These are phyloP conservation scores for Irpex sp. DNA, from an alignment of 1,284 basidiomycete species.

Conservation along the genomic window DNA sequence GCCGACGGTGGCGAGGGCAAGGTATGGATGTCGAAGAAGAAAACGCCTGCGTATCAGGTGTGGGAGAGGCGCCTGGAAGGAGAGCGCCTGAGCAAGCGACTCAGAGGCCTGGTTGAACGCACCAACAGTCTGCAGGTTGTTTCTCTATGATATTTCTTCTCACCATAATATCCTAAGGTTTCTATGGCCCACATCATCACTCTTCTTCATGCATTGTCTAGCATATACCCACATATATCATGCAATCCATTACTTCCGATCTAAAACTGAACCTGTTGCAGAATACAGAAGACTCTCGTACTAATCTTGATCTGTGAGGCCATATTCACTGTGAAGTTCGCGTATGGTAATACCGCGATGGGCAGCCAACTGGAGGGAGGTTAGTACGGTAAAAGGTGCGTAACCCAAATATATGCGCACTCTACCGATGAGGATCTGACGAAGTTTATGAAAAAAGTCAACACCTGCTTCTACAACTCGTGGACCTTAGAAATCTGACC, in stretches of 20 bases:
- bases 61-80: conserved; percentile 73
- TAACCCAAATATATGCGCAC: neutral
- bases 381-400: conserved; percentile 4
- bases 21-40: conserved; percentile 71
- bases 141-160: conserved; percentile 1
- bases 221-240: neutral
- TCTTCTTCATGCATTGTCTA: neutral
- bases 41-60: conserved; percentile 77
- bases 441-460: neutral
- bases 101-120: conserved; percentile 67
- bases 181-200: neutral
- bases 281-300: neutral
- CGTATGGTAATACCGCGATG: conserved; percentile 62
- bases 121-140: conserved; percentile 32
- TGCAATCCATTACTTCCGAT: neutral
- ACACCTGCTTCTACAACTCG: neutral
- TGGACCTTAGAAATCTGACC: conserved; percentile 32
- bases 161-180: neutral
- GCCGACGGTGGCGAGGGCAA: conserved; percentile 32
- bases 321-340: conserved; percentile 68
- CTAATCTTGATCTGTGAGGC: conserved; percentile 45
- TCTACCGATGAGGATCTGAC: conserved; percentile 14
- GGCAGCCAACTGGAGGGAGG: conserved; percentile 53
- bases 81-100: conserved; percentile 61
- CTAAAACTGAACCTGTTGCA: neutral